These are phyloP conservation scores for Ceriops decandra DNA, from an alignment of 345 rosid species.

Conservation along the genomic window DNA sequence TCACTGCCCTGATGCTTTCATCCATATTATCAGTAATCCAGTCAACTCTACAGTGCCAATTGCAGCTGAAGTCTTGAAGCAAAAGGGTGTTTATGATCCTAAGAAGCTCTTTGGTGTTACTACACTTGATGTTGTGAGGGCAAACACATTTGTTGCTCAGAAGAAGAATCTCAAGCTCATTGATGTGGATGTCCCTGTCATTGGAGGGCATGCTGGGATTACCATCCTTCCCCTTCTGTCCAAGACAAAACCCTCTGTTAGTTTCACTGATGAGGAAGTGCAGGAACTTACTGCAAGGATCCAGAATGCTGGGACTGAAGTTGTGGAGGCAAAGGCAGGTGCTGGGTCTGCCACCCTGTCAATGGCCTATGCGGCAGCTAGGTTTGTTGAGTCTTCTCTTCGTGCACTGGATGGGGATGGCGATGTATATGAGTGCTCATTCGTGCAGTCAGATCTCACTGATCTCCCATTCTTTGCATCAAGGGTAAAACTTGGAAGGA, in stretches of 20 bases:
- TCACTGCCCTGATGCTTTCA: slow-evolving; percentile 81
- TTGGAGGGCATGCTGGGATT: slow-evolving; percentile 96
- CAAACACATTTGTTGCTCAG: slow-evolving; percentile 86
- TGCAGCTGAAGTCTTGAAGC: slow-evolving; percentile 83
- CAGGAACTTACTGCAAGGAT: slow-evolving; percentile 73
- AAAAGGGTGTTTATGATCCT: slow-evolving; percentile 82
- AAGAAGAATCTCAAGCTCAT: slow-evolving; percentile 82
- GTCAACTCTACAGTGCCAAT: slow-evolving; percentile 91
- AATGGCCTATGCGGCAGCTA: slow-evolving; percentile 96
- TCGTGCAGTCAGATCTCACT: slow-evolving; percentile 64
- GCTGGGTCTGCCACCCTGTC: slow-evolving; percentile 96
- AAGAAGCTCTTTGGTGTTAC: slow-evolving; percentile 94
- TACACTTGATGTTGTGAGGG: slow-evolving; percentile 87
- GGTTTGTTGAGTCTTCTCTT: slow-evolving; percentile 94
- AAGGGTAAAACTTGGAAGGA: slow-evolving; percentile 74
- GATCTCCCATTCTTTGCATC: slow-evolving; percentile 93
- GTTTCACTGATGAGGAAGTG: slow-evolving; percentile 69
- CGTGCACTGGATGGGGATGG: slow-evolving; percentile 90
- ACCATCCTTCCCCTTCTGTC: slow-evolving; percentile 88
- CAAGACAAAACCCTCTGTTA: slow-evolving; percentile 65
- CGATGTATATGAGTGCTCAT: slow-evolving; percentile 82
- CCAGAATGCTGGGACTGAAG: slow-evolving; percentile 94
- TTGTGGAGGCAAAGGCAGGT: slow-evolving; percentile 96
- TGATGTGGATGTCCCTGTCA: slow-evolving; percentile 87
- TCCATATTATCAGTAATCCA: slow-evolving; percentile 90